These are phyloP conservation scores for Blastocystis sp. DNA, from an alignment of 352 stramenopile genomes.

Conservation along the genomic window DNA sequence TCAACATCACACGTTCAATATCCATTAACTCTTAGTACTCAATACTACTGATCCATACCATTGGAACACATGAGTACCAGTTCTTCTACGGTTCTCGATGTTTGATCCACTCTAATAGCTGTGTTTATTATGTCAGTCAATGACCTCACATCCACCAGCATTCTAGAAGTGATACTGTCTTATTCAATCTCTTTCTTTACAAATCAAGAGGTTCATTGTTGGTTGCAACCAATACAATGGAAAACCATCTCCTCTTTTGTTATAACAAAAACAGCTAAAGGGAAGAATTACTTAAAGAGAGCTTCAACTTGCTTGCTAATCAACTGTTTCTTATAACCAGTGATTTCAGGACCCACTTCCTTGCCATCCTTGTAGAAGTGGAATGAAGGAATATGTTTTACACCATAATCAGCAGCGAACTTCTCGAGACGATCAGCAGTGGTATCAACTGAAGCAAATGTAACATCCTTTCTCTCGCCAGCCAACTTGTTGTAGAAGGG, in stretches of 20 bases:
- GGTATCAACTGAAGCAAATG: constrained; percentile 54
- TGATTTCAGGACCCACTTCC: constrained; percentile 54
- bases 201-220: too few relatives aligned
- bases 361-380: constrained; percentile 63
- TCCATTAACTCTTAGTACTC: too few relatives aligned
- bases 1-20: too few relatives aligned
- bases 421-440: constrained; percentile 40
- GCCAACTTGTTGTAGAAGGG: constrained; percentile 61
- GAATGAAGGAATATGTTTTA: constrained; percentile 61
- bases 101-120: too few relatives aligned
- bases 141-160: too few relatives aligned
- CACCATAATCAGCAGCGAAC: constrained; percentile 48
- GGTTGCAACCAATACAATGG: too few relatives aligned
- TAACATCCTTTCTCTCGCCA: constrained; percentile 38
- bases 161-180: too few relatives aligned
- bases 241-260: not conserved
- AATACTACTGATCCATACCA: too few relatives aligned
- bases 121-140: too few relatives aligned
- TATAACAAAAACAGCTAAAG: not conserved
- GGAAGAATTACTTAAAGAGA: constrained; percentile 51
- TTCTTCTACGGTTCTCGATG: too few relatives aligned
- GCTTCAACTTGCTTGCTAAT: constrained; percentile 55
- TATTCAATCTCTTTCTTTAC: too few relatives aligned
- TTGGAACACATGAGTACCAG: too few relatives aligned
- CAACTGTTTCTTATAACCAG: constrained; percentile 61